Evolutionary conservation across 495 filamentous ascomycete genomes (phyloP), one percentile per base, ranked within the genome.

Genomic region (Tuber borchii): DNA sequence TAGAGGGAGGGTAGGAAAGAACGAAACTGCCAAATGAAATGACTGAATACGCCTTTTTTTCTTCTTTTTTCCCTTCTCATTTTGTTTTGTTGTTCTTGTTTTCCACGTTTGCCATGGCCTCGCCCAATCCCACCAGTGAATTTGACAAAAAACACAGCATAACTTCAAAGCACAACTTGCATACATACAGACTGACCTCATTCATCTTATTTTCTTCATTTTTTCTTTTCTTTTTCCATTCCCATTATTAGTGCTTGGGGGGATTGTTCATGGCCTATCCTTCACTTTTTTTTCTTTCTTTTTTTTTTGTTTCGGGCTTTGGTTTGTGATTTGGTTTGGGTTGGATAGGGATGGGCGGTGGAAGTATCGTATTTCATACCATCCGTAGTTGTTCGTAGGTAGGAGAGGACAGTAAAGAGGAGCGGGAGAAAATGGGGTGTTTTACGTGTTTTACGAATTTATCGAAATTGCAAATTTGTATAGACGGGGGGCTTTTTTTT

Each of bases 381-480:
- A 16, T 65, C 56, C 14, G 31, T 34, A 34, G 56, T 17, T 7
- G 0, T 9, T 65, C 26, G 26, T 65, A 34, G 56, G 56, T 0
- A 34, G 14, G 56, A 19, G 31, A 2, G 56, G 56, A 65, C 14
- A 14, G 7, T 1, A 19, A 6, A 14, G 14, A 3, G 56, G 22
- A 10, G 48, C 9, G 42, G 42, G 10, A 43, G 42, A 12, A 9
- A 9, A 42, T 8, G 48, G 56, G 26, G 56, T 17, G 56, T 34
- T 34, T 65, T 65, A 65, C 26, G 56, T 65, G 56, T 19, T 65
- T 65, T 65, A 65, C 34, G 56, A 65, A 65, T 65, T 65, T 65
- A 65, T 65, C 56, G 16, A 17, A 26, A 65, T 34, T 34, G 56
- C 56, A 34, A 65, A 65, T 65, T 65, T 34, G 56, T n/a, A 51